Evolutionary conservation across 2,329 filamentous ascomycete species (phyloP).

Genomic region (Neonectria coccinea): DNA sequence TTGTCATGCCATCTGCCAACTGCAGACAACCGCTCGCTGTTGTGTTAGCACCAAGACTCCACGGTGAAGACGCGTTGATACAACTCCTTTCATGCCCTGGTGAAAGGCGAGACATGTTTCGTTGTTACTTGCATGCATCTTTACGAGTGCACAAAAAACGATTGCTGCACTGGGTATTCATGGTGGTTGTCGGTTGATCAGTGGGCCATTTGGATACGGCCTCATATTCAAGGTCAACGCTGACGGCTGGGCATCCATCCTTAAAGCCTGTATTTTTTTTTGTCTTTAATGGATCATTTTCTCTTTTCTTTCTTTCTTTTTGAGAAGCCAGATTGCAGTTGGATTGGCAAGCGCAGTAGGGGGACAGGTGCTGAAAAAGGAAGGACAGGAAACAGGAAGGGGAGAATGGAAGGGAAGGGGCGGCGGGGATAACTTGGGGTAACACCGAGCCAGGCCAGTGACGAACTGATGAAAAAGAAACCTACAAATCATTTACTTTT

Average conservation of each 20-base stretch:
- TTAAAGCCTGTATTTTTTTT: background rate
- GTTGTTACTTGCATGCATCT: background rate
- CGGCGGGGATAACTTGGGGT: background rate
- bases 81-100: background rate
- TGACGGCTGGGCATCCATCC: background rate
- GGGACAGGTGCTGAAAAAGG: background rate
- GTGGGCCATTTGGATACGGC: too few species aligned
- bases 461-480: slow-evolving; percentile 5
- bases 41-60: background rate
- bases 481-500: background rate
- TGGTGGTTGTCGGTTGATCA: too few species aligned
- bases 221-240: too few species aligned
- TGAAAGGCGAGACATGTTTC: background rate
- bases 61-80: background rate
- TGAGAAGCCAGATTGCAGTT: background rate
- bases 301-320: background rate
- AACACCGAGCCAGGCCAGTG: background rate
- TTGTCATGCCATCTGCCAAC: background rate
- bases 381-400: background rate
- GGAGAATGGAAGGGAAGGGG: too few species aligned
- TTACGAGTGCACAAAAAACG: background rate
- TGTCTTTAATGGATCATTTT: too few species aligned
- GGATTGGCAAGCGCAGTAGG: background rate
- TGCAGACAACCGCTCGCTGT: background rate
- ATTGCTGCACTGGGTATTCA: background rate